Conservation (phyloP, 2,329 filamentous ascomycete genomes). For the Periglandula ipomoeae region DNA sequence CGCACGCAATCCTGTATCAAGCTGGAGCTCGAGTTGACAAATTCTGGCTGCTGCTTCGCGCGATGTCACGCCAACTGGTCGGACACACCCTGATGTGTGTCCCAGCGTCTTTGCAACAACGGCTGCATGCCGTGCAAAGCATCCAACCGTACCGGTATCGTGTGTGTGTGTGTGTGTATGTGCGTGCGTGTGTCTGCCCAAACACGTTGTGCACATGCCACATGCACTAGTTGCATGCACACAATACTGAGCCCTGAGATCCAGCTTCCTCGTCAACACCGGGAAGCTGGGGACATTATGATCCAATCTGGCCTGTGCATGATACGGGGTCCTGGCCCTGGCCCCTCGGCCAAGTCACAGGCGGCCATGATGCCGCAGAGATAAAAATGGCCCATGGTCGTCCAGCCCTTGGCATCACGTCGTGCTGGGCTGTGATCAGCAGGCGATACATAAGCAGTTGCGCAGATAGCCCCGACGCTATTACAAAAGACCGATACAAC, state of each 20-base stretch:
- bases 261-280: neutral
- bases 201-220: constrained; percentile 2
- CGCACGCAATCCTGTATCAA: too few relatives aligned
- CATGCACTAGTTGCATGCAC: neutral
- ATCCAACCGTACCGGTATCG: neutral
- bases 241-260: neutral
- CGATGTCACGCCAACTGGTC: too few relatives aligned
- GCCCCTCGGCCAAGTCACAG: neutral
- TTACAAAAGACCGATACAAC: neutral
- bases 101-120: too few relatives aligned
- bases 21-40: too few relatives aligned
- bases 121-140: neutral
- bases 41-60: too few relatives aligned
- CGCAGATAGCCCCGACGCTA: neutral
- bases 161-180: neutral
- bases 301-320: neutral
- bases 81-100: neutral
- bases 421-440: neutral
- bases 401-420: neutral
- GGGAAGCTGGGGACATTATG: too few relatives aligned
- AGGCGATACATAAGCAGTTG: neutral
- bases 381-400: neutral
- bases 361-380: neutral
- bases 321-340: too few relatives aligned
- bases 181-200: neutral